Conservation (phyloP, 2,329 filamentous ascomycete genomes). For the Alternaria viburni region DNA sequence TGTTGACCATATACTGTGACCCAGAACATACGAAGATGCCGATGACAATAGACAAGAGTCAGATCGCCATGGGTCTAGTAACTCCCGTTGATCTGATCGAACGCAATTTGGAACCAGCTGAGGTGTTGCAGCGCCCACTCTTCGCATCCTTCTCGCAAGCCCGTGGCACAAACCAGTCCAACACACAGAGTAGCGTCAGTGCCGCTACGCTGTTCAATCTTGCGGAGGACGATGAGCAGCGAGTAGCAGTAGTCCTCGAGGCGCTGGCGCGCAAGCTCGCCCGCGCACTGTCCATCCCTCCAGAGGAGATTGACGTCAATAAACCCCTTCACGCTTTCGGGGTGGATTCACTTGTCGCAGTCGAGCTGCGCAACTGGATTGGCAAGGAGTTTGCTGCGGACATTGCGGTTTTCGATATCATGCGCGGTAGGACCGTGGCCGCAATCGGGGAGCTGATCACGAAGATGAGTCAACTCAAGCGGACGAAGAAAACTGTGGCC, state of each 20-base stretch:
- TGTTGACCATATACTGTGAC: neutral
- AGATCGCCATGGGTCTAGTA: neutral
- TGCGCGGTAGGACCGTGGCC: neutral
- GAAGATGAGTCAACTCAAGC: neutral
- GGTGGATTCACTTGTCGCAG: slow-evolving; percentile 39
- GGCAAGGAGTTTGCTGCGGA: slow-evolving; percentile 54
- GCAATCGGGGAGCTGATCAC: neutral
- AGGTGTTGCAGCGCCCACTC: neutral
- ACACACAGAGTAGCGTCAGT: neutral
- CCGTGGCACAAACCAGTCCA: neutral
- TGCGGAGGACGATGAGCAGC: neutral
- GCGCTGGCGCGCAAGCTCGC: neutral
- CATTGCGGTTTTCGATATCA: slow-evolving; percentile 47
- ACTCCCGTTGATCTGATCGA: neutral
- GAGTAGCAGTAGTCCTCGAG: neutral
- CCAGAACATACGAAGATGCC: neutral
- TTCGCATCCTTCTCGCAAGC: neutral
- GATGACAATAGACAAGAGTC: neutral
- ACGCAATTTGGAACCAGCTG: neutral
- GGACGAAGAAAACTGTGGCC: neutral
- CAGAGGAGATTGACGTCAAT: slow-evolving; percentile 32
- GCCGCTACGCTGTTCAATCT: neutral
- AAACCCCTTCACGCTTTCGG: slow-evolving; percentile 30
- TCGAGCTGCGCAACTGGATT: slow-evolving; percentile 42
- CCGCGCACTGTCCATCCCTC: slow-evolving; percentile 25